phyloP scores from a whole-genome alignment of 1,284 basidiomycete genomes.

The Malassezia sympodialis region DNA sequence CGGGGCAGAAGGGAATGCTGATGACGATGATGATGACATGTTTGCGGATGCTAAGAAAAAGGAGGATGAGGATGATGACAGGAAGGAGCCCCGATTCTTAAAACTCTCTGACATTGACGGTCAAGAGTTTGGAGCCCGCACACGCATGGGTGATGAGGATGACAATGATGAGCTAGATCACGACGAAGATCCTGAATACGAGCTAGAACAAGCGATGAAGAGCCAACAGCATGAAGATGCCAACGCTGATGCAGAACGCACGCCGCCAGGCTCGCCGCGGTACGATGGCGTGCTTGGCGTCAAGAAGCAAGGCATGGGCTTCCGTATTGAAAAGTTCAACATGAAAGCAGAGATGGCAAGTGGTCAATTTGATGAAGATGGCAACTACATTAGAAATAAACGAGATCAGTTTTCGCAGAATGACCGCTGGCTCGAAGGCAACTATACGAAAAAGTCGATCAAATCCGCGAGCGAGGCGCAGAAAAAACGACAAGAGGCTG shows the following conservation, averaged over 20 bases:
- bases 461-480: slow-evolving; percentile 61
- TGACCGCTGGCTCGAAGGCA: slow-evolving; percentile 85
- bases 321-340: slow-evolving; percentile 86
- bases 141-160: slow-evolving; percentile 24
- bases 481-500: slow-evolving; percentile 56
- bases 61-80: slow-evolving; percentile 5
- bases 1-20: slow-evolving; percentile 51
- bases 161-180: slow-evolving; percentile 32
- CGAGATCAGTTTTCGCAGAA: slow-evolving; percentile 77
- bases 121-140: slow-evolving; percentile 38
- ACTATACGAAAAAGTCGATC: slow-evolving; percentile 70
- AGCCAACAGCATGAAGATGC: slow-evolving; percentile 21
- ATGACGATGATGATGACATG: slow-evolving; percentile 24
- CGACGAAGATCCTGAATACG: slow-evolving; percentile 39
- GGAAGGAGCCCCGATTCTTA: slow-evolving; percentile 19
- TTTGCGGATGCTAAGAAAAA: slow-evolving; percentile 3
- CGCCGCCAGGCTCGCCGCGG: slow-evolving; percentile 26
- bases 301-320: slow-evolving; percentile 62
- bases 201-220: slow-evolving; percentile 22
- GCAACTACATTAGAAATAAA: slow-evolving; percentile 69
- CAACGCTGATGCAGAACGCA: slow-evolving; percentile 28
- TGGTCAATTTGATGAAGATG: slow-evolving; percentile 89
- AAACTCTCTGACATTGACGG: slow-evolving; percentile 69
- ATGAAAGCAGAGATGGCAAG: slow-evolving; percentile 98
- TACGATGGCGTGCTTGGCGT: slow-evolving; percentile 3